Base-by-base conservation (phyloP, 108 stramenopile genomes). In the Phaeodactylum tricornutum region DNA sequence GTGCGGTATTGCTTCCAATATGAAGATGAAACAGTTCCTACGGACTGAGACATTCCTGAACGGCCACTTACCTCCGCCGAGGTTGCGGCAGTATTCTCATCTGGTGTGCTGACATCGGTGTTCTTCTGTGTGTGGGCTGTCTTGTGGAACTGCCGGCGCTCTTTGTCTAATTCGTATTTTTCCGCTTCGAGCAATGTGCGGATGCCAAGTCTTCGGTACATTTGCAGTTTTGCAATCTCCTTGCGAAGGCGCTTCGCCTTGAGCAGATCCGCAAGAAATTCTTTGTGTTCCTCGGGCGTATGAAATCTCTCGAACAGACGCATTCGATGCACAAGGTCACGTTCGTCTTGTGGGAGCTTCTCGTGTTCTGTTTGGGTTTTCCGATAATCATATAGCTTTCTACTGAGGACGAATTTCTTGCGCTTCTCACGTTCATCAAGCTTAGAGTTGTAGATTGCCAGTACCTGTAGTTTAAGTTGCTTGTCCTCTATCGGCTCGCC, bases 201-300 rank as follows among this genome's bases (percentile, higher is more conserved):
- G 26, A 93, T 84, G 26, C 92, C 92, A 50, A 93, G 69, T 4
- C 84, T 69, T 25, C 86, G 81, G 56, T 87, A 93, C 72, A 79
- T 84, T 80, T 93, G 86, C 34, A 97, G 80, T 53, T 87, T 85
- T 56, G 89, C 91, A 59, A 97, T 97, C 57, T 93, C 91, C 55
- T 91, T 90, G 29, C 92, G 74, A 15, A 95, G 64, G 26, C 72
- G 55, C 53, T 88, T 84, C 4, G 91, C 88, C 44, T 81, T 69
- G 14, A 95, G 55, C 14, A 95, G 66, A 42, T 90, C 81, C 6
- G 60, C 43, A 31, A 95, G 55, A 47, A 96, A 87, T 47, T 67
- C 53, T 41, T 94, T 78, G 62, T 95, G 90, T 54, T 95, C 91
- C 29, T 89, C 71, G 1, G 72, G 62, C 1, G 84, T 74, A 32